A percentile compares a stretch with the other conserved stretches of the same genome.
Conservation (phyloP, 768 basidiomycete genomes). For the Tylopilus rubrobrunneus region DNA sequence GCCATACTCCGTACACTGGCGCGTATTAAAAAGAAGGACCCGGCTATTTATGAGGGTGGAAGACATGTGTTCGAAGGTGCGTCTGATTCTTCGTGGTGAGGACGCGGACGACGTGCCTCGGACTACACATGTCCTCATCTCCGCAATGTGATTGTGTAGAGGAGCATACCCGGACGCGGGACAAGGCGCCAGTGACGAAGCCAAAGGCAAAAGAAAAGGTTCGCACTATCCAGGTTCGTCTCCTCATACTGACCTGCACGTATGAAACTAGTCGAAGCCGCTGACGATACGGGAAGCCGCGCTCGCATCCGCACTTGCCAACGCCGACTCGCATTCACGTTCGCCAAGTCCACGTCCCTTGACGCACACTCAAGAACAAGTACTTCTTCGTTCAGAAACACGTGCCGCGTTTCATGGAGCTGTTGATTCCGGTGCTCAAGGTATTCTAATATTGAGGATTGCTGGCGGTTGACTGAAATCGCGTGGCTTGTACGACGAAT, state of each 20-base stretch:
- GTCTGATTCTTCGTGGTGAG: neutral
- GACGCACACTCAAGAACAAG: constrained; percentile 80
- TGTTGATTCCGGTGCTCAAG: constrained; percentile 14
- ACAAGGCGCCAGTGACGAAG: constrained; percentile 21
- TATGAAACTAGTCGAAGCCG: constrained; percentile 53
- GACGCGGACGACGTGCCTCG: neutral
- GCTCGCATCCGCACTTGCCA: constrained; percentile 56
- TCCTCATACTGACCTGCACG: neutral
- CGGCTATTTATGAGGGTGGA: constrained; percentile 72
- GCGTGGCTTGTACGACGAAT: constrained; percentile 2
- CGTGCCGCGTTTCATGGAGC: constrained; percentile 75
- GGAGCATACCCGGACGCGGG: constrained; percentile 51
- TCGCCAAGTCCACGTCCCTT: constrained; percentile 54
- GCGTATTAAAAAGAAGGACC: constrained; percentile 77
- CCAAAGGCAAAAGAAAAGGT: constrained; percentile 51
- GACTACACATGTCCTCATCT: neutral
- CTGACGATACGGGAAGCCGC: constrained; percentile 72
- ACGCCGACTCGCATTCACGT: constrained; percentile 43
- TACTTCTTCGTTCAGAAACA: constrained; percentile 70
- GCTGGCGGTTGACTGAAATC: neutral
- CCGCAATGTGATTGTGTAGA: constrained; percentile 37
- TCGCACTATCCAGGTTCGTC: constrained; percentile 1
- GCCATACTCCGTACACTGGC: constrained; percentile 91
- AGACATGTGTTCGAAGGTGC: constrained; percentile 81
- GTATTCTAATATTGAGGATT: constrained; percentile 1